These are phyloP conservation scores for Piper betle DNA, from an alignment of 164 flowering plant species.

Conservation along the genomic window DNA sequence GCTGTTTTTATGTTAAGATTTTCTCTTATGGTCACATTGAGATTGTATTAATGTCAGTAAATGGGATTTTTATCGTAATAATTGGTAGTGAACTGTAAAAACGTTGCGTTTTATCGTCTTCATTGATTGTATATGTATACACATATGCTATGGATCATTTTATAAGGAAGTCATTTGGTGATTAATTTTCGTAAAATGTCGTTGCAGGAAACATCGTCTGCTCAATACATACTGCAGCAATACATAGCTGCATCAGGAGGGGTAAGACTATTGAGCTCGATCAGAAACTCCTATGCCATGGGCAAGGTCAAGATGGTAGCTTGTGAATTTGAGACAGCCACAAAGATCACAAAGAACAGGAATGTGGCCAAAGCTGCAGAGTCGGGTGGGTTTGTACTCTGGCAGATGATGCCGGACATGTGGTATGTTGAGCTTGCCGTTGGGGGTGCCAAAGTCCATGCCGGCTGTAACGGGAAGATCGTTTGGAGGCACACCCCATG, in stretches of 20 bases:
- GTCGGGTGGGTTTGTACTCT: slow-evolving; percentile 51
- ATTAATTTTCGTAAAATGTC: not conserved
- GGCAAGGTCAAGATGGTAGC: slow-evolving; percentile 62
- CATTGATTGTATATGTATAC: too few relatives aligned
- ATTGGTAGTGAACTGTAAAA: too few relatives aligned
- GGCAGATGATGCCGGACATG: slow-evolving; percentile 69
- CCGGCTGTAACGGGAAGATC: slow-evolving; percentile 57
- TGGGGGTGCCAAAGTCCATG: slow-evolving; percentile 64
- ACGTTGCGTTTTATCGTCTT: too few relatives aligned
- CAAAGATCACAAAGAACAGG: slow-evolving; percentile 40
- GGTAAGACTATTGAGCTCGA: slow-evolving; percentile 35
- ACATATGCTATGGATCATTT: not conserved
- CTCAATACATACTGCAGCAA: slow-evolving; percentile 62
- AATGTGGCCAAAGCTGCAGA: slow-evolving; percentile 40
- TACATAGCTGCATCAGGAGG: slow-evolving; percentile 61
- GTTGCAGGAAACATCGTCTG: slow-evolving; percentile 49
- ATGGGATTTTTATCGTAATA: too few relatives aligned
- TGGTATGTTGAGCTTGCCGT: slow-evolving; percentile 66
- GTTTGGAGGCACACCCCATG: slow-evolving; percentile 73
- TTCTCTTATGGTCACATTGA: too few relatives aligned
- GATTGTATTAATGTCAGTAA: too few relatives aligned
- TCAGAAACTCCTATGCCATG: slow-evolving; percentile 54
- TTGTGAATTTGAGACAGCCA: slow-evolving; percentile 49
- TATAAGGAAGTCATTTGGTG: not conserved
- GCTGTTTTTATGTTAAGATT: too few relatives aligned